These are phyloP conservation scores for Termitomyces sp. DNA, from an alignment of 768 basidiomycete genomes.

Conservation along the genomic window DNA sequence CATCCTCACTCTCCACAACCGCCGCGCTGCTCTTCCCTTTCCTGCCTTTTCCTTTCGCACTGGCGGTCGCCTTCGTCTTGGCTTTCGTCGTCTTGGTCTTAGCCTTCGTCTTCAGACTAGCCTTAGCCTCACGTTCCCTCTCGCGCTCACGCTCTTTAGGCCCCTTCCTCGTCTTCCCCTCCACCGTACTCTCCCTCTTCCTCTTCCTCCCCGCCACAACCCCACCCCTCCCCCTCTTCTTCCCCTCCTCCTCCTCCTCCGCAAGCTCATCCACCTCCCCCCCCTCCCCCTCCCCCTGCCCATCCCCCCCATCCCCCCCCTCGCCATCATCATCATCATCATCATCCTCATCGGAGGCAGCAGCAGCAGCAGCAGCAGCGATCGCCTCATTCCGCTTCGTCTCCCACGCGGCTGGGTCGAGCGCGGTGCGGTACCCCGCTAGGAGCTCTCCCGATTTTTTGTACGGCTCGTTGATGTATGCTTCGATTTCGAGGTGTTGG, in stretches of 20 bases:
- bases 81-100: no score
- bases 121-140: not conserved
- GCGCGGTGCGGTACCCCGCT: conserved; percentile 69
- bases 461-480: conserved; percentile 74
- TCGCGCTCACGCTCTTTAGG: conserved; percentile 7
- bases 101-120: not conserved
- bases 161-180: conserved; percentile 28
- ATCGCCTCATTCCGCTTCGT: conserved; percentile 27
- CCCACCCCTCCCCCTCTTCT: conserved; percentile 58
- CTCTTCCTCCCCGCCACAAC: conserved; percentile 48
- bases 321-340: conserved; percentile 17
- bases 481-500: conserved; percentile 76
- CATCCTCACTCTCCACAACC: conserved; percentile 68
- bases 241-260: conserved; percentile 48
- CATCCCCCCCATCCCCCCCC: conserved; percentile 49
- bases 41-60: conserved; percentile 43
- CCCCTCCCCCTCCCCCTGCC: conserved; percentile 55
- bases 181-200: conserved; percentile 59
- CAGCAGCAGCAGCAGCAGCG: not conserved
- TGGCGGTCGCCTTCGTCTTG: conserved; percentile 28
- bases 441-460: conserved; percentile 79
- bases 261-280: conserved; percentile 57
- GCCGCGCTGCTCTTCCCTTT: conserved; percentile 48
- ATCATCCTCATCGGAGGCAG: not conserved
- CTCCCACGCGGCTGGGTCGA: conserved; percentile 63